Evolutionary conservation across 2,329 filamentous ascomycete species (phyloP).

Genomic region (Verticillium nonalfalfae): DNA sequence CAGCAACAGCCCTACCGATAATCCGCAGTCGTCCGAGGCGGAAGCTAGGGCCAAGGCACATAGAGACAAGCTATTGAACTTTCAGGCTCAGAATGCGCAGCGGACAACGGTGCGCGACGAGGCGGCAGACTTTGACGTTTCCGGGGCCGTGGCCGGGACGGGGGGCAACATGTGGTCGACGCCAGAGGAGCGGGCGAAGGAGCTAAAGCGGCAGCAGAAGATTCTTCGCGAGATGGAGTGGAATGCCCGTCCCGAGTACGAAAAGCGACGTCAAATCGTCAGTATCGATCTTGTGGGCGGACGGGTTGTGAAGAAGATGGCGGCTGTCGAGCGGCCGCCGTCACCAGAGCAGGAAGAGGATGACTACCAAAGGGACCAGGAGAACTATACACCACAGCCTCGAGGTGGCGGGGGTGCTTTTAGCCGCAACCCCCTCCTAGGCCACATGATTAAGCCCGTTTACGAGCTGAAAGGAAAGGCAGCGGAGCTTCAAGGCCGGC

Average conservation of each 20-base stretch:
- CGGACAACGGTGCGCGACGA: conserved; percentile 84
- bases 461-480: conserved; percentile 49
- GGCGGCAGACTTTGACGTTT: conserved; percentile 58
- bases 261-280: conserved; percentile 78
- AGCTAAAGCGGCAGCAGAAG: conserved; percentile 81
- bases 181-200: conserved; percentile 73
- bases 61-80: conserved; percentile 71
- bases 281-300: conserved; percentile 77
- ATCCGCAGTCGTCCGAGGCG: conserved; percentile 42
- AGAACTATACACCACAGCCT: conserved; percentile 14
- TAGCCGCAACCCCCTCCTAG: conserved; percentile 62
- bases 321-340: conserved; percentile 50
- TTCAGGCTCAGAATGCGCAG: conserved; percentile 79
- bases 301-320: conserved; percentile 69
- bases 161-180: conserved; percentile 72
- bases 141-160: conserved; percentile 33
- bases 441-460: conserved; percentile 59
- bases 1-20: conserved; percentile 15
- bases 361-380: conserved; percentile 16
- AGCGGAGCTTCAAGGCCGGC: conserved; percentile 31
- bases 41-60: conserved; percentile 68
- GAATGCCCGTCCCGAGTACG: conserved; percentile 78
- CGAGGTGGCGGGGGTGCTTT: conserved; percentile 46
- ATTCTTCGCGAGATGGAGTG: conserved; percentile 80
- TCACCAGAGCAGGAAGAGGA: conserved; percentile 42